These are phyloP conservation scores for Hanseniaspora nectarophila DNA, from an alignment of 805 yeast genomes.

Conservation along the genomic window DNA sequence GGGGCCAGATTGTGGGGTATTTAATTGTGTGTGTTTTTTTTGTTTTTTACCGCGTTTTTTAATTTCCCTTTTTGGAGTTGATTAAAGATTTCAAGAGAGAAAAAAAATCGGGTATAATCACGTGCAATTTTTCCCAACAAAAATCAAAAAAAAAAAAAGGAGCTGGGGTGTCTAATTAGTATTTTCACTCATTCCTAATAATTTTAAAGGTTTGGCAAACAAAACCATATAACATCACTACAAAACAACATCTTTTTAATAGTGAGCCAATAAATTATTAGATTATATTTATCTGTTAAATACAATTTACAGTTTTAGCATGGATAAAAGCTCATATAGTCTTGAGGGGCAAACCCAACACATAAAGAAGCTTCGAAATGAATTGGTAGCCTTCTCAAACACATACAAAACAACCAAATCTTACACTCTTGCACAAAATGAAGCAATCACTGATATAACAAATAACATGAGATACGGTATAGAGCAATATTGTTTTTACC, in stretches of 20 bases:
- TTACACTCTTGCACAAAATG: background rate
- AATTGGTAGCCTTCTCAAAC: background rate
- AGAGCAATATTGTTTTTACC: constrained; percentile 11
- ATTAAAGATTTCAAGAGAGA: background rate
- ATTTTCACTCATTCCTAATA: too few relatives aligned
- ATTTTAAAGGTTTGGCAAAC: too few relatives aligned
- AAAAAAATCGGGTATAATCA: background rate
- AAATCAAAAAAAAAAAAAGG: too few relatives aligned
- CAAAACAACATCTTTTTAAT: too few relatives aligned
- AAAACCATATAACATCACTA: too few relatives aligned
- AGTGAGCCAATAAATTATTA: too few relatives aligned
- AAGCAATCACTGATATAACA: background rate
- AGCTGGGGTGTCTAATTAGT: too few relatives aligned
- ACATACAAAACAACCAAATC: background rate
- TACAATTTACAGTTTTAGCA: too few relatives aligned
- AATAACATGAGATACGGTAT: constrained; percentile 7
- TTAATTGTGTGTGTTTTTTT: background rate
- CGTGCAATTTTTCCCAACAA: background rate
- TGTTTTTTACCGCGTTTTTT: background rate
- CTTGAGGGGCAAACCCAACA: background rate
- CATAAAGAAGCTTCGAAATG: background rate
- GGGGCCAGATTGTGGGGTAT: background rate
- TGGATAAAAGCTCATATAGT: background rate
- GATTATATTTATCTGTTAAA: too few relatives aligned
- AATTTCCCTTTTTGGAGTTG: background rate